Evolutionary conservation across 306 rosid genomes (phyloP).

Genomic region (Gillenia trifoliata): DNA sequence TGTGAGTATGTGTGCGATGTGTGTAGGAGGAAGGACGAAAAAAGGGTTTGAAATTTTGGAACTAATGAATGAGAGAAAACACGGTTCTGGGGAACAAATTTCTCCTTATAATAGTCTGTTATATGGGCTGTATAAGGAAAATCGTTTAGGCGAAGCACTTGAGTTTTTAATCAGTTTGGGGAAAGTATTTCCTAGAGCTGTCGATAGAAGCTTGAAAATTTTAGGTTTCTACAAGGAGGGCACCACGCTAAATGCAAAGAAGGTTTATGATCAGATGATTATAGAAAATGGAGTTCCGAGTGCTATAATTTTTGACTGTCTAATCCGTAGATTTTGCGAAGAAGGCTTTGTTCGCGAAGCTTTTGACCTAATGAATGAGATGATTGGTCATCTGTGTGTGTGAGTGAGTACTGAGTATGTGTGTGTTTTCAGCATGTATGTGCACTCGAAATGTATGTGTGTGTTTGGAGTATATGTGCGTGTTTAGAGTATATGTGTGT

Average conservation of each 20-base stretch:
- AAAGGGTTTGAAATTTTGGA: constrained; percentile 59
- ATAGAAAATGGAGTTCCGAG: constrained; percentile 57
- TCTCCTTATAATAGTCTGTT: constrained; percentile 69
- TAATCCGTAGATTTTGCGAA: constrained; percentile 43
- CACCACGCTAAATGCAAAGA: constrained; percentile 47
- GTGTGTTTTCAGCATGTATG: too few species aligned
- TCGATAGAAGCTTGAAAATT: constrained; percentile 52
- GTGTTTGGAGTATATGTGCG: too few species aligned
- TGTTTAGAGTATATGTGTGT: too few species aligned
- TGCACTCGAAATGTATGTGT: too few species aligned
- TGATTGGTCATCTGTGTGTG: constrained; percentile 48
- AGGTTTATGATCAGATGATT: constrained; percentile 44
- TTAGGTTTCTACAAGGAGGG: constrained; percentile 42
- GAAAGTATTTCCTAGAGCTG: constrained; percentile 59
- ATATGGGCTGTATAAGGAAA: constrained; percentile 61
- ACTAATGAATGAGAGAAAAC: constrained; percentile 61
- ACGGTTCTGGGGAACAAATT: constrained; percentile 43
- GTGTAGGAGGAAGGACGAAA: constrained; percentile 48
- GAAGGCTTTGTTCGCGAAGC: constrained; percentile 49
- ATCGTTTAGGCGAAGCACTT: constrained; percentile 41
- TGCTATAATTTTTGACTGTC: constrained; percentile 47
- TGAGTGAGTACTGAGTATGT: too few species aligned
- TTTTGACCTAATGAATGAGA: constrained; percentile 55
- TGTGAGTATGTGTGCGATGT: too few species aligned
- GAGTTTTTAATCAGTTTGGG: constrained; percentile 48